phyloP scores from a whole-genome alignment of 345 rosid genomes.

The Bruguiera parviflora region DNA sequence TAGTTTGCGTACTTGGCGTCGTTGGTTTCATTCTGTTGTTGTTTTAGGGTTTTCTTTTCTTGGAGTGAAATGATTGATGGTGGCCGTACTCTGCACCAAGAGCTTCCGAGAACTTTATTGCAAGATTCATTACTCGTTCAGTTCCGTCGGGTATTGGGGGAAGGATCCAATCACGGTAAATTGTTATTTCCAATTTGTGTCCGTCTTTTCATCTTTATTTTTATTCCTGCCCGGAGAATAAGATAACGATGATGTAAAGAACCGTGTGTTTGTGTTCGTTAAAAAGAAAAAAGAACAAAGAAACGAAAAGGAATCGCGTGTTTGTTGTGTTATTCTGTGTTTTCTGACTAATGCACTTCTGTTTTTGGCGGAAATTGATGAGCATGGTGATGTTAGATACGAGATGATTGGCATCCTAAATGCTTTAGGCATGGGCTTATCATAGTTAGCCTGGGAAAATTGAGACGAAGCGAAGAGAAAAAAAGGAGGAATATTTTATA shows the following conservation, averaged over 20 bases:
- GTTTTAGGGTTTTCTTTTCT: not conserved
- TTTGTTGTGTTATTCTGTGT: not conserved
- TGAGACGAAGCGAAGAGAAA: conserved; percentile 71
- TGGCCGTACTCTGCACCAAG: conserved; percentile 41
- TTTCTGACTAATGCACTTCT: not conserved
- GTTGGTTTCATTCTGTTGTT: not conserved
- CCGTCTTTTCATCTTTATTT: not conserved
- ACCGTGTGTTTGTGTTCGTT: not conserved
- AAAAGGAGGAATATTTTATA: conserved; percentile 93
- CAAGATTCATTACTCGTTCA: conserved; percentile 75
- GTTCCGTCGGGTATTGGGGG: conserved; percentile 87
- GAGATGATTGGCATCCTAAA: conserved; percentile 92
- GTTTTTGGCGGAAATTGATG: conserved; percentile 66
- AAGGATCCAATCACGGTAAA: conserved; percentile 90
- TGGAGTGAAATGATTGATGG: not conserved
- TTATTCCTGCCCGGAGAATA: not conserved
- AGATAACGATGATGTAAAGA: no score
- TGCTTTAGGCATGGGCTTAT: conserved; percentile 65
- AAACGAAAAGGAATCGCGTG: not conserved
- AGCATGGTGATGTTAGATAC: conserved; percentile 86
- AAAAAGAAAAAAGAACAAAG: no score
- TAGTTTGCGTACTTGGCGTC: not conserved
- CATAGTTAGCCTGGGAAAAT: conserved; percentile 87
- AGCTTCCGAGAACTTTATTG: conserved; percentile 76
- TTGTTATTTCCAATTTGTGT: not conserved